These are phyloP conservation scores for Suillus spraguei DNA, from an alignment of 768 basidiomycete genomes.

Conservation along the genomic window DNA sequence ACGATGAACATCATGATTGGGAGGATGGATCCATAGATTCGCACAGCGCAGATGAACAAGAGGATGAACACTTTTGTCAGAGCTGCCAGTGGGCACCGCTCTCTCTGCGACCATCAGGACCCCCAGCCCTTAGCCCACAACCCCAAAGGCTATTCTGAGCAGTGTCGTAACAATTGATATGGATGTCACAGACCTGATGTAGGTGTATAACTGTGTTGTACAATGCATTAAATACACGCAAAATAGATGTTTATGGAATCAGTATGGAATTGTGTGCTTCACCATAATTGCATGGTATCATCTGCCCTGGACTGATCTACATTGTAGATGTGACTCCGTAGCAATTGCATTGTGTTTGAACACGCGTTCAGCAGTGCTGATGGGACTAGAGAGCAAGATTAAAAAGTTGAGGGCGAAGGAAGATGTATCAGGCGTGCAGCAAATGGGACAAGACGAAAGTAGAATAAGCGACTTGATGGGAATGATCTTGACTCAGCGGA, in stretches of 20 bases:
- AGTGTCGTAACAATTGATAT: neutral
- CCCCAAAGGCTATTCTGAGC: constrained; percentile 9
- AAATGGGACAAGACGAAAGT: neutral
- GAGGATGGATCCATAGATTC: constrained; percentile 8
- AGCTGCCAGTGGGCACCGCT: neutral
- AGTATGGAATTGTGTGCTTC: too few species aligned
- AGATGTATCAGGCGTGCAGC: too few species aligned
- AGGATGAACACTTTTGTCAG: neutral
- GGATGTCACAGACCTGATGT: neutral
- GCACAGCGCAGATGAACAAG: constrained; percentile 9
- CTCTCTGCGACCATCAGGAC: neutral
- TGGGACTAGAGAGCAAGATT: neutral
- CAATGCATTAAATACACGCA: neutral
- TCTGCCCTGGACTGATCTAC: neutral
- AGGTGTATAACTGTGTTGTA: neutral
- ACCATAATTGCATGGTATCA: too few species aligned
- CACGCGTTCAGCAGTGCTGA: neutral
- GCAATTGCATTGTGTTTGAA: neutral
- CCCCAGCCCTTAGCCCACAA: constrained; percentile 1
- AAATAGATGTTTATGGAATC: neutral
- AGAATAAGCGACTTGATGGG: too few species aligned
- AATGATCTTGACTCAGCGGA: too few species aligned
- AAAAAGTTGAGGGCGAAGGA: too few species aligned
- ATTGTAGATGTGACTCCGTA: neutral
- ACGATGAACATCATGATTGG: neutral